Evolutionary conservation across 495 filamentous ascomycete species (phyloP).

Genomic region (Cairneyella variabilis): DNA sequence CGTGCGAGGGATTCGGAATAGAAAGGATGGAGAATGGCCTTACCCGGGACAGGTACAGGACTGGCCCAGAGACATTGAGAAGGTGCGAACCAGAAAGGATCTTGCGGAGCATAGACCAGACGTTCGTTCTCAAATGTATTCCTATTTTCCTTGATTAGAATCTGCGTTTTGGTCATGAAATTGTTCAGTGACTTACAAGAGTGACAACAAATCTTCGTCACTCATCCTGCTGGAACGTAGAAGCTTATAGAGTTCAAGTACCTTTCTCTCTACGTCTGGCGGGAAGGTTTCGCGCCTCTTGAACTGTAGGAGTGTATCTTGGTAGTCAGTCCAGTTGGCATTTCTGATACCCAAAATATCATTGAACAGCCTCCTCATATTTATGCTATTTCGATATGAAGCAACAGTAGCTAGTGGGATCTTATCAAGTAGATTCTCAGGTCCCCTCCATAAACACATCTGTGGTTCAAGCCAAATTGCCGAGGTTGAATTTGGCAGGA

Average conservation of each 20-base stretch:
- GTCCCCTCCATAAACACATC: slow-evolving; percentile 8
- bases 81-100: slow-evolving; percentile 1
- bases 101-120: slow-evolving; percentile 7
- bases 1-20: background rate
- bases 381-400: slow-evolving; percentile 2
- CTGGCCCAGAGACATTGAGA: slow-evolving; percentile 16
- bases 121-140: slow-evolving; percentile 3
- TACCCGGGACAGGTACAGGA: slow-evolving; percentile 9
- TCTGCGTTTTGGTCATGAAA: background rate
- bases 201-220: background rate
- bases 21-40: background rate
- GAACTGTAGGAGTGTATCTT: background rate
- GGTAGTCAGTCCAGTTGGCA: slow-evolving; percentile 9
- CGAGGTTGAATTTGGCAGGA: background rate
- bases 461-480: slow-evolving; percentile 5
- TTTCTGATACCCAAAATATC: slow-evolving; percentile 9
- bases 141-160: slow-evolving; percentile 2
- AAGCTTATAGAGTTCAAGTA: background rate
- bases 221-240: background rate
- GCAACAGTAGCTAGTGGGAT: background rate
- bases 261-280: background rate
- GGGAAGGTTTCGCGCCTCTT: background rate
- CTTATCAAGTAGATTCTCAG: slow-evolving; percentile 11
- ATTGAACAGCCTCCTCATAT: slow-evolving; percentile 1
- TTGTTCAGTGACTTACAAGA: slow-evolving; percentile 1